Conservation (phyloP, 2,329 filamentous ascomycete species). For the Ophiognomonia clavigignenti-juglandacearum region DNA sequence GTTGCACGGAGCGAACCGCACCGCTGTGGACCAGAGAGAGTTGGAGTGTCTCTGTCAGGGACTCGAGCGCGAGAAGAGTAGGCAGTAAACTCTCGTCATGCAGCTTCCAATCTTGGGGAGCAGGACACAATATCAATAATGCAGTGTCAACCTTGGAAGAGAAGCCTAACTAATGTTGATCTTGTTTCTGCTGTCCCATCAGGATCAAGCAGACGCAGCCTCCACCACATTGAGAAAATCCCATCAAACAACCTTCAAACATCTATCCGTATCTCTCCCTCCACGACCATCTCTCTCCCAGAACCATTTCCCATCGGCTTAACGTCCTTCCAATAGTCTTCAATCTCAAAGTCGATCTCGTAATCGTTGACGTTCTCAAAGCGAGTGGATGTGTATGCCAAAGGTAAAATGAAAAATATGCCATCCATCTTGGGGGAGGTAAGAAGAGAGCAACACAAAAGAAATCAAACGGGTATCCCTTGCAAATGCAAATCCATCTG, state of each 20-base stretch:
- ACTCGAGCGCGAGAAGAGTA: too few relatives aligned
- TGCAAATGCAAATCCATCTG: constrained; percentile 18
- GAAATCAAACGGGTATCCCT: constrained; percentile 20
- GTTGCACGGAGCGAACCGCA: too few relatives aligned
- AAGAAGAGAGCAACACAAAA: constrained; percentile 2
- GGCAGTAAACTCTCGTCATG: too few relatives aligned
- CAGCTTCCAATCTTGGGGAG: too few relatives aligned
- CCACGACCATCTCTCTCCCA: not conserved
- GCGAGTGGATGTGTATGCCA: constrained; percentile 11
- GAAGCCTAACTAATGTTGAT: not conserved
- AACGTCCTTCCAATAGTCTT: not conserved
- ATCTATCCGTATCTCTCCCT: too few relatives aligned
- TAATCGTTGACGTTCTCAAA: constrained; percentile 3
- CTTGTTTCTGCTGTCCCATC: constrained; percentile 1
- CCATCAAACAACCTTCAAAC: not conserved
- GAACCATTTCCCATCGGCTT: not conserved
- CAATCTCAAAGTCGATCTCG: constrained; percentile 1
- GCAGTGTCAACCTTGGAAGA: constrained; percentile 2
- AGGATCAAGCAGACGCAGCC: constrained; percentile 5
- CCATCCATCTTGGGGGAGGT: not conserved
- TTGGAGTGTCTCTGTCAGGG: too few relatives aligned
- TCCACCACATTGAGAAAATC: not conserved
- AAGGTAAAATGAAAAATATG: not conserved
- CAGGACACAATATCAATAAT: not conserved
- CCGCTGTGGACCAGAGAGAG: too few relatives aligned